phyloP scores from a whole-genome alignment of 345 rosid species.

The Moringa oleifera region DNA sequence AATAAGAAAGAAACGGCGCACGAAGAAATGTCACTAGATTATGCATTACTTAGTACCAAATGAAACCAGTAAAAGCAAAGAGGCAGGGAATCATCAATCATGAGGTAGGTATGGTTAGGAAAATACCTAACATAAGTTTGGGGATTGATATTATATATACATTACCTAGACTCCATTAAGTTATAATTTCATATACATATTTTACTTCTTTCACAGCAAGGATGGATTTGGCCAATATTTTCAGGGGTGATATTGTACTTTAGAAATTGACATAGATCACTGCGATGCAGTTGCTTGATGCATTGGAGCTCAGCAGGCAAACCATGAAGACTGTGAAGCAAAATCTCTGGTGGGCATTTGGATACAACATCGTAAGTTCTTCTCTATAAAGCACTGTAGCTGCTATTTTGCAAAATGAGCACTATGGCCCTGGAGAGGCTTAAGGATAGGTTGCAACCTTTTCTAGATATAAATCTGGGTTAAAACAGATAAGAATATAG shows the following conservation, averaged over 20 bases:
- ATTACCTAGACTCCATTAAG: too few relatives aligned
- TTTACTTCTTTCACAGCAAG: too few relatives aligned
- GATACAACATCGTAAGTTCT: constrained; percentile 82
- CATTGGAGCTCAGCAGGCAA: constrained; percentile 83
- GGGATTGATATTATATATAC: too few relatives aligned
- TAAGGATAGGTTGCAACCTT: background rate
- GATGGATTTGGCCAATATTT: too few relatives aligned
- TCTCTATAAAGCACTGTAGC: background rate
- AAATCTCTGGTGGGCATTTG: constrained; percentile 99
- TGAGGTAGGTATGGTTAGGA: background rate
- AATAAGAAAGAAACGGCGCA: background rate
- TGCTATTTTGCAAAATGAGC: too few relatives aligned
- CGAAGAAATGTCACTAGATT: background rate
- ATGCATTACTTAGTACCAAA: background rate
- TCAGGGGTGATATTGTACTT: too few relatives aligned
- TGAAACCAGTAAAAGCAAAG: background rate
- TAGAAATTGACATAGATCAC: constrained; percentile 10
- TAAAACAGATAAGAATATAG: too few relatives aligned
- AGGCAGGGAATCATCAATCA: background rate
- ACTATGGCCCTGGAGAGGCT: background rate
- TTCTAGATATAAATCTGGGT: too few relatives aligned
- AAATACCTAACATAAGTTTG: background rate
- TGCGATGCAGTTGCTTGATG: constrained; percentile 74
- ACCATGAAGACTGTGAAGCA: constrained; percentile 98
- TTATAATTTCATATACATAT: too few relatives aligned